These are phyloP conservation scores for Gynostemma pentaphyllum DNA, from an alignment of 306 rosid genomes.

Conservation along the genomic window DNA sequence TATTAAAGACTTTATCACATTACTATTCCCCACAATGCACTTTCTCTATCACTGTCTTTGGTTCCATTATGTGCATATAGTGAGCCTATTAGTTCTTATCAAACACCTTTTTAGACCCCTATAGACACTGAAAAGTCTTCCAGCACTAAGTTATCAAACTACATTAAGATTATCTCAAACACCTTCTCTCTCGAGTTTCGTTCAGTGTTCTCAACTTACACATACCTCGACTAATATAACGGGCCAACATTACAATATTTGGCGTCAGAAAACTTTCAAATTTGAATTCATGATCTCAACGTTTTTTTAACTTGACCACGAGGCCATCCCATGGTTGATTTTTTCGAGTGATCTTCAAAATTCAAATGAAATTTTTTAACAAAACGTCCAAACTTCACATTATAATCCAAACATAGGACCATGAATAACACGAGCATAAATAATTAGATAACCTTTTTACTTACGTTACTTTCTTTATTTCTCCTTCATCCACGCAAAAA, in stretches of 20 bases:
- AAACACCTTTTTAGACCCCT: background rate
- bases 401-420: background rate
- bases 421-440: no score
- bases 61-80: slow-evolving; percentile 1
- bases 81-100: slow-evolving; percentile 1
- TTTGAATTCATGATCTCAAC: no score
- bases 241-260: no score
- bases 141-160: background rate
- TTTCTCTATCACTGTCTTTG: background rate
- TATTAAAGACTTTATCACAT: background rate
- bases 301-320: no score
- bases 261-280: no score
- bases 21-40: slow-evolving; percentile 9
- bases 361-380: background rate
- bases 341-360: background rate
- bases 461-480: background rate
- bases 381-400: background rate
- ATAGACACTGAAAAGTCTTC: slow-evolving; percentile 6
- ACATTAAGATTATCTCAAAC: background rate
- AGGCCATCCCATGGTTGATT: no score
- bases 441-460: no score
- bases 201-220: no score
- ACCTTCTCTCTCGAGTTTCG: background rate
- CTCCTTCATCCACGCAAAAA: background rate
- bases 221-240: no score